Conservation (phyloP, 2,329 filamentous ascomycete genomes). For the Annulohypoxylon truncatum region DNA sequence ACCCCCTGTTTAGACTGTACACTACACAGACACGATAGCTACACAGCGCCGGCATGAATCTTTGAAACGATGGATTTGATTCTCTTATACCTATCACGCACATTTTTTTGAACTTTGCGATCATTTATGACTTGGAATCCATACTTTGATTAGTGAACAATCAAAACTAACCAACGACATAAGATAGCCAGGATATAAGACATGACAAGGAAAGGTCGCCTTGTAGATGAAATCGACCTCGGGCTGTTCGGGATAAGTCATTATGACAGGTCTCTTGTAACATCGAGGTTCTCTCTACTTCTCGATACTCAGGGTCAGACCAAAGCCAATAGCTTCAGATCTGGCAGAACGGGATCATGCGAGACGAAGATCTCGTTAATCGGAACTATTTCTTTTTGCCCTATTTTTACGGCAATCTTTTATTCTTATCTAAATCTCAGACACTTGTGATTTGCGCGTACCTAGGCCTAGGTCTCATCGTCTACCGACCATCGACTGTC, state of each 20-base stretch:
- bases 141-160: conserved; percentile 22
- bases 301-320: conserved; percentile 1
- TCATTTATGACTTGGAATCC: neutral
- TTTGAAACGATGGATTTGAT: conserved; percentile 47
- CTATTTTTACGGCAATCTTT: neutral
- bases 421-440: neutral
- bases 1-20: conserved; percentile 54
- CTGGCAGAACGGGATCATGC: conserved; percentile 16
- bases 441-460: conserved; percentile 17
- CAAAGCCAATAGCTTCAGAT: conserved; percentile 22
- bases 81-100: conserved; percentile 13
- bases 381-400: conserved; percentile 26
- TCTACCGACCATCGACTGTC: conserved; percentile 5
- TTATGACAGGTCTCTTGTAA: conserved; percentile 34
- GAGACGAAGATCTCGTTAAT: conserved; percentile 20
- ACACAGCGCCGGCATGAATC: conserved; percentile 49
- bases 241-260: conserved; percentile 18
- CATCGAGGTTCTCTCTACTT: conserved; percentile 4
- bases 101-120: neutral
- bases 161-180: neutral
- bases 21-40: conserved; percentile 51
- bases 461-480: conserved; percentile 27
- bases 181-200: neutral
- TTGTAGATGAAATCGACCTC: neutral
- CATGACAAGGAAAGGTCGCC: neutral